A percentile compares a stretch with the other conserved stretches of the same genome.
Conservation (phyloP, 345 rosid species). For the Corchorus capsularis region DNA sequence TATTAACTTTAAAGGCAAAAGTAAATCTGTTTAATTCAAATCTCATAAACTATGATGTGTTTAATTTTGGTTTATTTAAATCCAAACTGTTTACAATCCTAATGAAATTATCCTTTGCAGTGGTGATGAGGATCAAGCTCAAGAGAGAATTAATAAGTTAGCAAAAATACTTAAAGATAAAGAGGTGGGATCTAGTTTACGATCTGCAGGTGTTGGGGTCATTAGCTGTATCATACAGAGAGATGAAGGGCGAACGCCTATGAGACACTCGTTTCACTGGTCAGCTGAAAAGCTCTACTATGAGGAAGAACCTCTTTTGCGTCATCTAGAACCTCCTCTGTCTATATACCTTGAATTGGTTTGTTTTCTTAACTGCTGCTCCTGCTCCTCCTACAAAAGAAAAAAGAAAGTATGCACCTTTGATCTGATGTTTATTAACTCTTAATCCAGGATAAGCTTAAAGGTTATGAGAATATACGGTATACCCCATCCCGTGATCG, state of each 20-base stretch:
- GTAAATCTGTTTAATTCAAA: neutral
- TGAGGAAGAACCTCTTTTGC: constrained; percentile 91
- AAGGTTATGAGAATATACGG: constrained; percentile 71
- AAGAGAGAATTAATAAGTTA: constrained; percentile 85
- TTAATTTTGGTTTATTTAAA: constrained; percentile 7
- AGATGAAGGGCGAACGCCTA: constrained; percentile 98
- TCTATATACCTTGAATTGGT: constrained; percentile 98
- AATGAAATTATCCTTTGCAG: constrained; percentile 49
- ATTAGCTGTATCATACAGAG: constrained; percentile 97
- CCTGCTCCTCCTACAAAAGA: neutral
- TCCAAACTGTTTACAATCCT: neutral
- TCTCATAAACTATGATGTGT: neutral
- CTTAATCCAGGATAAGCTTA: constrained; percentile 85
- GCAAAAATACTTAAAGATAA: constrained; percentile 94
- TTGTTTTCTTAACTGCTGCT: constrained; percentile 22
- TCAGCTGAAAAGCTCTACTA: constrained; percentile 72
- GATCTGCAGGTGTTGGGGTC: constrained; percentile 85
- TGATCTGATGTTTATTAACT: constrained; percentile 18
- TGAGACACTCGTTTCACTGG: constrained; percentile 99
- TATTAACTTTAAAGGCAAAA: neutral
- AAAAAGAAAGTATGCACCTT: neutral
- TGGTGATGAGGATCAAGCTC: constrained; percentile 99
- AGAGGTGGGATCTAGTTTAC: constrained; percentile 73
- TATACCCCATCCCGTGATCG: constrained; percentile 86
- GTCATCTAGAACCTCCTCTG: constrained; percentile 97